Base-by-base conservation (phyloP, 768 basidiomycete genomes). In the Pleurotus platypus region DNA sequence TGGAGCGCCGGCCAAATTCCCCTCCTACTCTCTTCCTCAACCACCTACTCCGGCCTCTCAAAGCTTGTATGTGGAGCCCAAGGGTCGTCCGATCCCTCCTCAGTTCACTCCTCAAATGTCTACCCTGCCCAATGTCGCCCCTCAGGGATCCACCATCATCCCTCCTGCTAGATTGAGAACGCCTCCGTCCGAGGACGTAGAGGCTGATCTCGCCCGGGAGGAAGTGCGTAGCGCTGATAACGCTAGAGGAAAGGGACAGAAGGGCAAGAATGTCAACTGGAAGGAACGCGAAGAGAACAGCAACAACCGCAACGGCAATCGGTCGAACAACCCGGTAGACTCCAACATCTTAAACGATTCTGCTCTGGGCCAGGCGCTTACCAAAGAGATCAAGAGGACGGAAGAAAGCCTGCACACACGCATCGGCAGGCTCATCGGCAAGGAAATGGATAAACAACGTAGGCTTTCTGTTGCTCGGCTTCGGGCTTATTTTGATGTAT, bases 391-490 rank as follows among this genome's bases (percentile, higher is more conserved):
- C 62, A 84, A 79, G 68, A 88, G 87, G 77, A 85, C 89, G 42
- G 92, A 94, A 69, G 90, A 91, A 65, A 91, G 73, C 62, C 69
- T 94, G 49, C 87, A 90, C 61, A 84, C 69, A 39, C 84, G 87
- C 47, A 85, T 94, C 58, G 86, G 86, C n/a, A 83, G 87, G 45
- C 72, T 92, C 51, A 85, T 94, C 61, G 80, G 81, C 38, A 90
- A 90, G 73, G 92, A 94, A 70, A 86, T 94, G 79, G 92, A 94
- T 66, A 93, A 88, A 71, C 91, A 94, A 69, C 86, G 92, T 92
- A 61, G 69, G 89, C 76, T 27, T 20, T 46, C 65, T 43, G 56
- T 11, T 5, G 39, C 35, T 37, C 12, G n/a, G 30, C 11, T 5
- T 16, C 6, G 5, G 9, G 51, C 39, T 42, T 7, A 24, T 7